These are phyloP conservation scores for Corymbia citriodora DNA, from an alignment of 441 rosid genomes.

Conservation along the genomic window DNA sequence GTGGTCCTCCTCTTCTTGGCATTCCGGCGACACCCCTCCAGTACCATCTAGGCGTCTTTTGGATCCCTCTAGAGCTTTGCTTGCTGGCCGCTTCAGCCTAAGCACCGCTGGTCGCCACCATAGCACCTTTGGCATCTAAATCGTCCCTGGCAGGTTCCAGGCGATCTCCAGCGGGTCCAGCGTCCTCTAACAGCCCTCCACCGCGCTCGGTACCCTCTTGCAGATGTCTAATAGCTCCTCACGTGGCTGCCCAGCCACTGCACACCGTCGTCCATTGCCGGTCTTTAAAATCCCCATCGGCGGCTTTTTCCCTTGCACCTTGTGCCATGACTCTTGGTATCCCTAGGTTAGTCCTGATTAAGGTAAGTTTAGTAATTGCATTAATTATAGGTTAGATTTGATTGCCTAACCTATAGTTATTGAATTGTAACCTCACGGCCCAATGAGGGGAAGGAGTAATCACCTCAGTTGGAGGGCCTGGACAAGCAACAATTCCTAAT, in stretches of 20 bases:
- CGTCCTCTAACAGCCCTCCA: background rate
- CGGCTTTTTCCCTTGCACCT: background rate
- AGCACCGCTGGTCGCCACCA: background rate
- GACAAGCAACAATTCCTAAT: fast-evolving
- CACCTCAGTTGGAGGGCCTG: background rate
- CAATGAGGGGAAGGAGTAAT: fast-evolving
- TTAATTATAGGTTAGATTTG: background rate
- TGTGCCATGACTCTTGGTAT: background rate
- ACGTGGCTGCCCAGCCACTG: background rate
- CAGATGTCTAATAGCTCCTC: background rate
- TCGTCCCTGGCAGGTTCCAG: background rate
- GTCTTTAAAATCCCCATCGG: background rate
- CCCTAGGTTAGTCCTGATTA: background rate
- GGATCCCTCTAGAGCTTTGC: background rate
- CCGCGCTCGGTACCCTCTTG: background rate
- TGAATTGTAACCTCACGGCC: fast-evolving
- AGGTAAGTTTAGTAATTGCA: background rate
- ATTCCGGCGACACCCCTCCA: background rate
- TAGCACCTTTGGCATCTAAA: background rate
- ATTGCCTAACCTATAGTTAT: background rate
- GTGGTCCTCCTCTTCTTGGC: background rate
- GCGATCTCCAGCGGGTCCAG: background rate
- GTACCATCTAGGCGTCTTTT: background rate
- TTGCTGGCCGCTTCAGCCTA: background rate
- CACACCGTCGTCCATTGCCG: background rate